Evolutionary conservation across 2,329 filamentous ascomycete genomes (phyloP), one percentile per base, ranked within the genome.

Genomic region (Colletotrichum lupini): DNA sequence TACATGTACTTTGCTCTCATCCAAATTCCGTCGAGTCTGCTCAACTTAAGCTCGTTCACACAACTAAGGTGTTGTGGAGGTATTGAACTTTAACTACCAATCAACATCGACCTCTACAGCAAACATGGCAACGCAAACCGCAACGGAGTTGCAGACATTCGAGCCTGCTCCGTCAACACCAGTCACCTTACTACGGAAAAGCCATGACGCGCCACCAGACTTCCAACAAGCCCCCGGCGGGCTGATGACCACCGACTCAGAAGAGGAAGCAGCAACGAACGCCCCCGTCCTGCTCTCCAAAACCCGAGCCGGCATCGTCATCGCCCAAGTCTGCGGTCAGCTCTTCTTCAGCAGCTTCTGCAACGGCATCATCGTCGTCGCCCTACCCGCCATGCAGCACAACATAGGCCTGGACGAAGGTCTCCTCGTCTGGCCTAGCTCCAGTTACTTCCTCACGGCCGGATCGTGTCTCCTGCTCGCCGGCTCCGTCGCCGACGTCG

Each of bases 401-500:
- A 28, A 26, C 28, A 42, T 67, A 24, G 56, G 42, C 9, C 28
- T 60, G 28, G 56, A 24, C 19, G 64, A 67, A n/a, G 55, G 26
- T 5, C 63, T 66, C 2, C 63, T 66, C 35, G 63, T 58, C 63
- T 66, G 63, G 63, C 53, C 35, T 26, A 57, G 52, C 35, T 66
- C 63, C 52, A 57, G 52, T 52, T 66, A 66, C 63, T 66, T 66
- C 53, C 63, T 66, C 24, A 58, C 35, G 0, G 56, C 49, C 1
- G 42, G 63, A 11, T 67, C 35, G 5, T 60, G 55, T 26, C 6
- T 67, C 4, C 46, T 72, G 12, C 26, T 68, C 9, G 69, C 69
- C 22, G 69, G 69, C 22, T 60, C 64, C 2, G 14, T 72, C 46
- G 65, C 69, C 1, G 69, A 72, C 65, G 66, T 68, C 11, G 22